Evolutionary conservation across 805 yeast species (phyloP).

Genomic region (Hanseniaspora meyeri): DNA sequence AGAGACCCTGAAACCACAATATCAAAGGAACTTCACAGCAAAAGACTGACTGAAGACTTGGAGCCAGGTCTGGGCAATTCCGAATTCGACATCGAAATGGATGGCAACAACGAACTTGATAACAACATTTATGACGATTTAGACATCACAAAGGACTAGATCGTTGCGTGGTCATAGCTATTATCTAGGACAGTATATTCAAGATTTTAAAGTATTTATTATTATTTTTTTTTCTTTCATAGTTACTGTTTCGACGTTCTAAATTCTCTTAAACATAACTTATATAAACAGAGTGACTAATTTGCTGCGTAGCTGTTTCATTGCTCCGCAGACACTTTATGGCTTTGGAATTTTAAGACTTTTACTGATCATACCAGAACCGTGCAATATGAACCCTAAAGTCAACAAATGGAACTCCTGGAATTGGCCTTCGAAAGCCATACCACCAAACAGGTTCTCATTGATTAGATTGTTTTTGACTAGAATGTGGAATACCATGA

Average conservation of each 20-base stretch:
- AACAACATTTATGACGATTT: not conserved
- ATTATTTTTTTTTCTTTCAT: not conserved
- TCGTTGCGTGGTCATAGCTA: not conserved
- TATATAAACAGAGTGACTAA: too few species aligned
- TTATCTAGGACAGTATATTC: too few species aligned
- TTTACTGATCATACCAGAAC: constrained; percentile 85
- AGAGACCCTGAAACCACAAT: not conserved
- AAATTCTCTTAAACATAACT: not conserved
- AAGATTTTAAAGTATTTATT: not conserved
- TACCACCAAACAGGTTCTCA: constrained; percentile 55
- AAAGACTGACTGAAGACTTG: constrained; percentile 28
- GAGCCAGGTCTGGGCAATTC: constrained; percentile 17
- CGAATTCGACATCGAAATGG: constrained; percentile 16
- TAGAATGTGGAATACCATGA: constrained; percentile 55
- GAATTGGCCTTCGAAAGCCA: constrained; percentile 39
- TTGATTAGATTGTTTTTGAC: constrained; percentile 41
- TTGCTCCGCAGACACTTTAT: constrained; percentile 14
- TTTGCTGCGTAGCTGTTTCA: too few species aligned
- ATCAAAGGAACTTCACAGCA: not conserved
- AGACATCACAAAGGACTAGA: not conserved
- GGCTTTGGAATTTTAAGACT: constrained; percentile 85
- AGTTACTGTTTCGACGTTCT: too few species aligned
- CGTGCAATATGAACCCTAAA: constrained; percentile 57
- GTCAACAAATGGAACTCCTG: constrained; percentile 68
- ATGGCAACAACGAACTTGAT: not conserved